Evolutionary conservation across 768 basidiomycete genomes (phyloP), one percentile per base, ranked within the genome.

Genomic region (Tylopilus rubrobrunneus): DNA sequence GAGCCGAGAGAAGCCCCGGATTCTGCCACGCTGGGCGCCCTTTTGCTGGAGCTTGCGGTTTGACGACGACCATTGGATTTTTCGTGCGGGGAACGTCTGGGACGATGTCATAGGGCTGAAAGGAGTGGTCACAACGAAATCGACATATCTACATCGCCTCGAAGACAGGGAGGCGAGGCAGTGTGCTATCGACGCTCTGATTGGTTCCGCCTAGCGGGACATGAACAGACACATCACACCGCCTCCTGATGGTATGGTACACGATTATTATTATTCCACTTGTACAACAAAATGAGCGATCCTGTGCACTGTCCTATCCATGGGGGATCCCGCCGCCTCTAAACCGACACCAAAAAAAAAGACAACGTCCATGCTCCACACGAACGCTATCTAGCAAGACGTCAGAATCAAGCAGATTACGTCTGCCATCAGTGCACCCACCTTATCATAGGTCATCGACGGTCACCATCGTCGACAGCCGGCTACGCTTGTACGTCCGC

Each of bases 401-500:
- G 3, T 49, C 40, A 67, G 50, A 23, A 45, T 19, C 31, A 7
- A 27, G 19, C 17, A 17, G 21, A 42, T 33, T 31, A 40, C 28
- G 15, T 17, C 34, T 25, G 31, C 7, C 25, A 0, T 1, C 8
- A 14, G 15, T 9, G 8, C n/a, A 21, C 54, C 23, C 28, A 67
- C 63, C 56, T 62, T 27, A 43, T 44, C 23, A 69, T 31, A 66
- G 43, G 33, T 70, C 69, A 21, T 81, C 81, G 39, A 77, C 71
- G 34, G 70, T 76, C n/a, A 81, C 71, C 60, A 76, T 75, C 56
- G 71, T 74, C 60, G 79, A 81, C 53, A 84, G 63, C 39, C 78
- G 70, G 56, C 82, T 84, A 59, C 76, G 78, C 58, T 78, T 74
- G 57, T 84, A 84, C 57, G 68, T 66, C 58, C 67, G 72, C 31